Evolutionary conservation across 2,329 filamentous ascomycete genomes (phyloP).

Genomic region (Xylariaceae sp.): DNA sequence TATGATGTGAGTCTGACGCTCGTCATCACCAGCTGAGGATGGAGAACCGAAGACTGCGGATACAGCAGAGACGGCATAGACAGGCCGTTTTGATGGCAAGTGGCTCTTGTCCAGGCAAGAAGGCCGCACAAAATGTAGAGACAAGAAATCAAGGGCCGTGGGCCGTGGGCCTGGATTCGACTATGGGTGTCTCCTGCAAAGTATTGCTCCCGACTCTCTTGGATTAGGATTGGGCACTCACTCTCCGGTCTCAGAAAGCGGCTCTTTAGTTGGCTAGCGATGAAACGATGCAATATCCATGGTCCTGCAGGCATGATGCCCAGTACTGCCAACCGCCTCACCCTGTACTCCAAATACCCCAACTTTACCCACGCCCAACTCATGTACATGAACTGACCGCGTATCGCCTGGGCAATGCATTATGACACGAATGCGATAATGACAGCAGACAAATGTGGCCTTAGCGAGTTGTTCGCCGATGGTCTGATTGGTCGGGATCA

Average conservation of each 20-base stretch:
- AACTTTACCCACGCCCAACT: background rate
- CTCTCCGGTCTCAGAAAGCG: slow-evolving; percentile 9
- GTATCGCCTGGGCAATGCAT: background rate
- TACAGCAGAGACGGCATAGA: too few species aligned
- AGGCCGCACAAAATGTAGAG: too few species aligned
- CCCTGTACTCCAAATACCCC: slow-evolving; percentile 11
- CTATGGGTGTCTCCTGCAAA: slow-evolving; percentile 9
- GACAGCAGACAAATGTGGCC: background rate
- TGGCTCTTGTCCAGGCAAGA: too few species aligned
- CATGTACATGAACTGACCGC: background rate
- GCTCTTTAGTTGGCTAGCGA: slow-evolving; percentile 11
- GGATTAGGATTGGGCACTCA: slow-evolving; percentile 10
- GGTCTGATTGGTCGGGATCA: background rate
- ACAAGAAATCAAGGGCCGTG: too few species aligned
- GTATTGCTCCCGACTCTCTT: slow-evolving; percentile 9
- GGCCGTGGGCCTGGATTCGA: too few species aligned
- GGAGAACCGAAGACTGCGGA: too few species aligned
- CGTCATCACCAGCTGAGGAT: too few species aligned
- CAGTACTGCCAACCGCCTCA: background rate
- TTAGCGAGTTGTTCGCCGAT: background rate
- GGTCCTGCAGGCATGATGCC: slow-evolving; percentile 6
- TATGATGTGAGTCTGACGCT: background rate
- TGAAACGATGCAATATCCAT: slow-evolving; percentile 22
- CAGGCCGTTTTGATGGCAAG: too few species aligned
- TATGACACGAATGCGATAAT: background rate